A percentile compares a stretch with the other conserved stretches of the same genome.
phyloP scores from a whole-genome alignment of 208 protist species.

The Sergeia podlipaevii region DNA sequence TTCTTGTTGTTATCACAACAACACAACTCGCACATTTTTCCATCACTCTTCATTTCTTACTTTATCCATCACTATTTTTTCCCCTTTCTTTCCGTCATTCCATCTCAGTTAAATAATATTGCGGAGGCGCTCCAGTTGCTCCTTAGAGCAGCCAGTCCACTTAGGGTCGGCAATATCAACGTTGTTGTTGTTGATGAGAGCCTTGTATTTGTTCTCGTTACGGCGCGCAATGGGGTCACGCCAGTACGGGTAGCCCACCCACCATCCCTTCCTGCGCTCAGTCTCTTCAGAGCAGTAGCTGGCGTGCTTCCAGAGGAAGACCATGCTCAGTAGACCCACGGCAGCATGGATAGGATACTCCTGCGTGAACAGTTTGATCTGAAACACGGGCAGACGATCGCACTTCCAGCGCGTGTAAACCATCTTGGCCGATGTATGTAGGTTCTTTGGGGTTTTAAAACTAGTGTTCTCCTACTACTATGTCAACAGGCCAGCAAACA shows the following conservation, averaged over 20 bases:
- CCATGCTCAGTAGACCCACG: slow-evolving; percentile 63
- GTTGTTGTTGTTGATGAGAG: slow-evolving; percentile 82
- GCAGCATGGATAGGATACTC: slow-evolving; percentile 73
- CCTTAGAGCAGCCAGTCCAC: slow-evolving; percentile 84
- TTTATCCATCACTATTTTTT: too few relatives aligned
- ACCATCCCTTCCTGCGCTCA: slow-evolving; percentile 84
- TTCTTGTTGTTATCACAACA: background rate
- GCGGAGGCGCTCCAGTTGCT: slow-evolving; percentile 68
- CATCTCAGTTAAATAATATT: slow-evolving; percentile 35
- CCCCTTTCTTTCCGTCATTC: background rate
- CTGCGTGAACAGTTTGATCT: slow-evolving; percentile 85
- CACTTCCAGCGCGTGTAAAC: slow-evolving; percentile 93
- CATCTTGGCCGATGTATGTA: slow-evolving; percentile 34
- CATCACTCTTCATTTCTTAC: too few relatives aligned
- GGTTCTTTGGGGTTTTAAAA: background rate
- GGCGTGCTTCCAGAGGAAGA: slow-evolving; percentile 84
- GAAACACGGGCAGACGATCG: slow-evolving; percentile 80
- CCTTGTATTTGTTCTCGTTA: slow-evolving; percentile 86
- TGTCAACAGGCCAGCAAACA: background rate
- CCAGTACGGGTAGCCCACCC: slow-evolving; percentile 90
- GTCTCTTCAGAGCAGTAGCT: slow-evolving; percentile 88
- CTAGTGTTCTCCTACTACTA: too few relatives aligned
- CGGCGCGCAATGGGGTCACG: slow-evolving; percentile 87
- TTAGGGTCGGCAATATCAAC: slow-evolving; percentile 89
- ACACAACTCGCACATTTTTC: too few relatives aligned